Evolutionary conservation across 495 filamentous ascomycete genomes (phyloP).

Genomic region (Tuber borchii): DNA sequence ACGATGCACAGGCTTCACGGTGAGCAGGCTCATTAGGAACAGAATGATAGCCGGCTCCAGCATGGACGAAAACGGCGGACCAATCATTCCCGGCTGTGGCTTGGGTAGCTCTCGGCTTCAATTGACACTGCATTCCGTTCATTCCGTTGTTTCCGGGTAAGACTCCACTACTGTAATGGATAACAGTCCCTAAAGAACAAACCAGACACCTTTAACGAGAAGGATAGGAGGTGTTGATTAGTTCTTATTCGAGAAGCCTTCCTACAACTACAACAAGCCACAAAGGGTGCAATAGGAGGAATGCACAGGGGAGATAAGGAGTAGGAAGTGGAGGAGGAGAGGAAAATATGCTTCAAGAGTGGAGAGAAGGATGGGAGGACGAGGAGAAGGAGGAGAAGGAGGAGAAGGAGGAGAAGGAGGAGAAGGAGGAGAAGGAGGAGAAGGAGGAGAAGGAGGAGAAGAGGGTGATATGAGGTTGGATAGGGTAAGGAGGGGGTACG

Average conservation of each 20-base stretch:
- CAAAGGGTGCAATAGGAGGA: background rate
- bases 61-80: slow-evolving; percentile 84
- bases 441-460: slow-evolving; percentile 10
- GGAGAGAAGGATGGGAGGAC: slow-evolving; percentile 9
- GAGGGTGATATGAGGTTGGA: slow-evolving; percentile 11
- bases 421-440: slow-evolving; percentile 1
- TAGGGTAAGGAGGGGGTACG: background rate
- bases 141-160: slow-evolving; percentile 18
- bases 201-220: background rate
- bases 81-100: slow-evolving; percentile 26
- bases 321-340: background rate
- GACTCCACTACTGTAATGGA: background rate
- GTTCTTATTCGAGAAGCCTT: background rate
- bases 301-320: slow-evolving; percentile 1
- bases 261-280: slow-evolving; percentile 10
- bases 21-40: slow-evolving; percentile 73
- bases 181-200: background rate
- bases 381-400: slow-evolving; percentile 7
- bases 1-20: slow-evolving; percentile 80
- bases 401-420: slow-evolving; percentile 8
- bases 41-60: slow-evolving; percentile 92
- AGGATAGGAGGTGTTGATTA: background rate
- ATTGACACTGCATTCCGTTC: slow-evolving; percentile 29
- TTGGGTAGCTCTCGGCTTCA: slow-evolving; percentile 21
- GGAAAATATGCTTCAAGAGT: slow-evolving; percentile 8